Conservation (phyloP, 768 basidiomycete genomes). For the Auricularia sp. region DNA sequence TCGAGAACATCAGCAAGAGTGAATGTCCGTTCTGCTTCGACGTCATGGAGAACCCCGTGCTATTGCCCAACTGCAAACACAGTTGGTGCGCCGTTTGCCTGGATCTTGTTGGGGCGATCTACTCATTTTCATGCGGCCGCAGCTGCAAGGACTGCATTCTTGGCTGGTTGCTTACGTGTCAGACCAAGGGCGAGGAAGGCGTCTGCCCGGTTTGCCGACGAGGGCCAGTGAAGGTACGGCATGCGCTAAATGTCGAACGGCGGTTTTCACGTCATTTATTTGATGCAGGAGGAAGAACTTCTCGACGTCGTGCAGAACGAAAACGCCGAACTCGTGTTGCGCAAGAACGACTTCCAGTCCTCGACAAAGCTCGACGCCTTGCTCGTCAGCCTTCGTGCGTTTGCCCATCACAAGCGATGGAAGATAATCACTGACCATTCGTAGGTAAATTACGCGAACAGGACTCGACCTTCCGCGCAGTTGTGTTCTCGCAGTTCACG, state of each 20-base stretch:
- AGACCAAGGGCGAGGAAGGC: constrained; percentile 59
- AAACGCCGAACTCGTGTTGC: constrained; percentile 41
- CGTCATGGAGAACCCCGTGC: constrained; percentile 57
- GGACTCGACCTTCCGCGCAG: constrained; percentile 69
- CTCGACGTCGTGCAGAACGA: constrained; percentile 8
- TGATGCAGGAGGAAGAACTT: constrained; percentile 17
- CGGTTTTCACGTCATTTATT: constrained; percentile 14
- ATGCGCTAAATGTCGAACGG: background rate
- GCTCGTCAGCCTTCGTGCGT: constrained; percentile 56
- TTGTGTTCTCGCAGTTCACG: constrained; percentile 88
- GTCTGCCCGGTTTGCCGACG: constrained; percentile 71
- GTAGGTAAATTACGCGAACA: constrained; percentile 54
- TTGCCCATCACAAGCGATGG: background rate
- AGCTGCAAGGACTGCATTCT: constrained; percentile 91
- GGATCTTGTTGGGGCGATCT: background rate
- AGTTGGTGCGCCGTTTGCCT: constrained; percentile 41
- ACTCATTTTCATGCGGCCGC: constrained; percentile 1
- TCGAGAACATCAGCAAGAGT: constrained; percentile 23
- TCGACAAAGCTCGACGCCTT: constrained; percentile 89
- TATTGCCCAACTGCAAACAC: constrained; percentile 71
- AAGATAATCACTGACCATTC: background rate
- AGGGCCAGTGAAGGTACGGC: constrained; percentile 52
- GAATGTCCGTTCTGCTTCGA: constrained; percentile 84
- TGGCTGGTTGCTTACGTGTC: constrained; percentile 56
- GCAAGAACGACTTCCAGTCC: constrained; percentile 76